These are phyloP conservation scores for Neonectria coccinea DNA, from an alignment of 2,329 filamentous ascomycete species.

Conservation along the genomic window DNA sequence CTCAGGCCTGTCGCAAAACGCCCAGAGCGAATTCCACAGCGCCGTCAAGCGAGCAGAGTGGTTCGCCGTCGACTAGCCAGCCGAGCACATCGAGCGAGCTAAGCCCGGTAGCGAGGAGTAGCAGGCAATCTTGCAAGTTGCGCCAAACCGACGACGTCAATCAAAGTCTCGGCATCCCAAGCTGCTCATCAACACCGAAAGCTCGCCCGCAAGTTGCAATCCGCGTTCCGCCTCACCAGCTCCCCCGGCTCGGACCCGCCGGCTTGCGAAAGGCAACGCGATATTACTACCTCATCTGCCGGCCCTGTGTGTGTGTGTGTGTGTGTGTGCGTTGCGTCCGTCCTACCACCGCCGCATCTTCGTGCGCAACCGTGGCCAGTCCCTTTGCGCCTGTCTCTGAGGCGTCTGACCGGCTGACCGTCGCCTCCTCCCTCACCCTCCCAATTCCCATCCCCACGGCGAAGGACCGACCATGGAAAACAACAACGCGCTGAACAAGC, in stretches of 20 bases:
- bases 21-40: constrained; percentile 2
- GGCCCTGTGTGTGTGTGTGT: constrained; percentile 2
- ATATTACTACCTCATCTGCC: constrained; percentile 13
- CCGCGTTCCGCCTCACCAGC: constrained; percentile 1
- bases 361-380: constrained; percentile 33
- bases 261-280: constrained; percentile 28
- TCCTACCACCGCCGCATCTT: constrained; percentile 18
- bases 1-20: not conserved
- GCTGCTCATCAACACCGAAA: constrained; percentile 11
- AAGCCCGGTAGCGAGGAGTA: constrained; percentile 4
- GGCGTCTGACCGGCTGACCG: constrained; percentile 14
- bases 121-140: constrained; percentile 12
- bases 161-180: constrained; percentile 12
- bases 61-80: constrained; percentile 3
- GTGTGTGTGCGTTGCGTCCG: not conserved
- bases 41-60: not conserved
- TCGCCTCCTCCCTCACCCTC: constrained; percentile 16
- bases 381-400: constrained; percentile 18
- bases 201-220: not conserved
- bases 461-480: constrained; percentile 37
- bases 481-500: constrained; percentile 59
- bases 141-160: constrained; percentile 42
- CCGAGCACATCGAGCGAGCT: constrained; percentile 3
- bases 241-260: constrained; percentile 26
- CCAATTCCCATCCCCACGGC: constrained; percentile 9